Evolutionary conservation across 192 early-diverging fungal species (phyloP), one percentile per base, ranked within the genome.

Genomic region (Paraglomus occultum): DNA sequence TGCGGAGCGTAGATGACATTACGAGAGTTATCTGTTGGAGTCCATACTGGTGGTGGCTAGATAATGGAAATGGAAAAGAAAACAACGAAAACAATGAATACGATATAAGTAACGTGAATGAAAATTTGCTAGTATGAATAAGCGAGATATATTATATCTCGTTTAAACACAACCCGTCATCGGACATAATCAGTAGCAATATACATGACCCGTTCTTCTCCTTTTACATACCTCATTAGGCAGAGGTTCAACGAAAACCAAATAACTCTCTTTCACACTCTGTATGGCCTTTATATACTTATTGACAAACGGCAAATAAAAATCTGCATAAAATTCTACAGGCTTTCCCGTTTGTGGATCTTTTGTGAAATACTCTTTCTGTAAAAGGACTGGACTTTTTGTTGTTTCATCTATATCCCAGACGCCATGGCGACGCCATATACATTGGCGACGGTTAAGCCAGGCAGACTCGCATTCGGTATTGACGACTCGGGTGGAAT

Each of bases 351-450:
- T 87, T 3, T n/a, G 9, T 12, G 85, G 91, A 51, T 90, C 54
- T 14, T 73, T 82, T 17, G 83, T 76, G 78, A 94, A 94, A 59
- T 94, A 92, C 55, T 89, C 79, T 1, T 82, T 73, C 18, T 79
- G 68, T 1, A 87, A 64, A 3, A 89, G 57, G 8, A 72, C 76
- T 0, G 90, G 85, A 44, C 77, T 57, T 12, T 78, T 74, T 3
- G 85, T 82, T 31, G 71, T 74, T 8, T 68, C 47, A 62, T 85
- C 78, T 11, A 90, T 22, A 14, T 73, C 81, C 90, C 91, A 94
- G 0, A 94, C 88, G 38, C 92, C 91, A 72, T 92, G 87, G 39
- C 86, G 58, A 51, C 81, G 85, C 91, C 93, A 94, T 39, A 93
- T 71, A 75, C 92, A 94, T 14, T 79, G 71, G 6, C 75, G 64